Base-by-base conservation (phyloP, 108 stramenopile genomes). In the Cyclotella choctawhatcheeana region DNA sequence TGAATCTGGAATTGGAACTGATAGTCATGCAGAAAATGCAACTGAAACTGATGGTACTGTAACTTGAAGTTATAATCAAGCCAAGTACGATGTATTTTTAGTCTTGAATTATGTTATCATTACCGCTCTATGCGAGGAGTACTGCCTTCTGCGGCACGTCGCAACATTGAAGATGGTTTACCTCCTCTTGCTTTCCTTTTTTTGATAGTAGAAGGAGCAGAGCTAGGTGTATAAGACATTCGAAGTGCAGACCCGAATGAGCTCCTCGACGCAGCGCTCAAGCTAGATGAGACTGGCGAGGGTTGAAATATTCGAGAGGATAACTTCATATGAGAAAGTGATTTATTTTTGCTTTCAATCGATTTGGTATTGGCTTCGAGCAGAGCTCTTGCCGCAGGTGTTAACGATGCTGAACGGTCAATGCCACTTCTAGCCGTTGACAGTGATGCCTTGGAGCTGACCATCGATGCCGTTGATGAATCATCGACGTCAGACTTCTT, bases 381-480 rank as follows among this genome's bases (percentile, higher is more conserved):
- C 10, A 85, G 74, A 44, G 84, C 71, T 25, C 81, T 74, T 26
- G 77, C 84, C 5, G 84, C 84, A 25, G 84, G 84, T 40, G 84
- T 85, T 25, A 85, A 33, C 20, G 70, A 73, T 40, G 74, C 59
- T 18, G 71, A 35, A 24, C 79, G 55, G 80, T 83, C 72, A 31
- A 77, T 54, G 20, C 44, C 10, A 52, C 37, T 71, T 1, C 44
- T 33, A 40, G 62, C 24, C 45, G 40, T 33, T 47, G 21, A 17
- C n/a, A 48, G 21, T 7, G 16, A 45, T 30, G 58, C 43, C 17
- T 29, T 25, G 8, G 64, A 59, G 43, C 34, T 62, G 13, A 20
- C 24, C 24, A 12, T 13, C 6, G 59, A 37, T 2, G 5, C 24
- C 20, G 37, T 31, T 30, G 59, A 60, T 60, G 40, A 2, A 40